Conservation (phyloP, 2,329 filamentous ascomycete species). For the Sodiomyces alkalinus region DNA sequence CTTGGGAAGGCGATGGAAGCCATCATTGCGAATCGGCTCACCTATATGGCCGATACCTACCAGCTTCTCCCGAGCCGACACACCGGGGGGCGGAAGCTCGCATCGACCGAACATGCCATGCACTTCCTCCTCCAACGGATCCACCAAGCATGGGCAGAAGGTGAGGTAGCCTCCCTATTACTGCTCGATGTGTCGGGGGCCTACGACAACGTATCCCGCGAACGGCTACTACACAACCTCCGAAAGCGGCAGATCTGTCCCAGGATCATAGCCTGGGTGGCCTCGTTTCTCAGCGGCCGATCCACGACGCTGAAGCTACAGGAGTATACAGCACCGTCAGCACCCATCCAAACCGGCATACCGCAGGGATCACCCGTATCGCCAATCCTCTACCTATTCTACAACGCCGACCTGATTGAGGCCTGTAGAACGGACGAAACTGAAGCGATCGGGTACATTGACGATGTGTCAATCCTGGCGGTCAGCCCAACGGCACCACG, state of each 20-base stretch:
- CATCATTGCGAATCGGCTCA: conserved; percentile 6
- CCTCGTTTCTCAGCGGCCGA: background rate
- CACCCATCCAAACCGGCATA: conserved; percentile 8
- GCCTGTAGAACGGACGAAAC: conserved; percentile 4
- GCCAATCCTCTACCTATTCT: conserved; percentile 14
- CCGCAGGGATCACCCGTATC: conserved; percentile 11
- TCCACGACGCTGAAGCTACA: background rate
- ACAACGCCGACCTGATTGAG: conserved; percentile 12
- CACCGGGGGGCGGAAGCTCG: conserved; percentile 4
- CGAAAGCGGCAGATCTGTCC: conserved; percentile 2
- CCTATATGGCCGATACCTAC: conserved; percentile 4
- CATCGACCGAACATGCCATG: conserved; percentile 6
- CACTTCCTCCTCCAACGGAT: conserved; percentile 6
- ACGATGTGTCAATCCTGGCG: conserved; percentile 6
- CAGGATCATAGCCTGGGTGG: background rate
- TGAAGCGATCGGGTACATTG: conserved; percentile 6
- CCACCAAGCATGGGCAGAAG: conserved; percentile 5
- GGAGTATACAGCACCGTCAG: background rate
- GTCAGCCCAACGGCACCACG: conserved; percentile 4
- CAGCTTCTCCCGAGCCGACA: conserved; percentile 3
- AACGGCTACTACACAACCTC: conserved; percentile 8
- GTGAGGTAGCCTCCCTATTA: conserved; percentile 6
- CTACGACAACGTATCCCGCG: conserved; percentile 7
- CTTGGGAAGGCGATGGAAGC: conserved; percentile 4
- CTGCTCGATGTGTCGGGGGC: conserved; percentile 8